Conservation (phyloP, 208 protist species). For the Crithidia expoeki region DNA sequence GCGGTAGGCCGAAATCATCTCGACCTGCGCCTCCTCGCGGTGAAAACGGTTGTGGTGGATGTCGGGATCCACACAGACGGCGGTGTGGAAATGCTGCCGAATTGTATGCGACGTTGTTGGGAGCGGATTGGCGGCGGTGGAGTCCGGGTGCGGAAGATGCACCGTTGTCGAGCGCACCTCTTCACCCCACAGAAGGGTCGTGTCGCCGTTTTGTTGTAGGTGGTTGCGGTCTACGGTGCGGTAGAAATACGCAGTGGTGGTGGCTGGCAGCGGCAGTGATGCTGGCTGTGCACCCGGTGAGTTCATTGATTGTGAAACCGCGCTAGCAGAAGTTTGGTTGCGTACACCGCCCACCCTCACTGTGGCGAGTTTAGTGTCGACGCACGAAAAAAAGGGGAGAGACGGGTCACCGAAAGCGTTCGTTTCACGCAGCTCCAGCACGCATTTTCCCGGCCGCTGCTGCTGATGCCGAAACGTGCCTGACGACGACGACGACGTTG, state of each 20-base stretch:
- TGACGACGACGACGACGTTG: neutral
- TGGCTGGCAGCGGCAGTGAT: slow-evolving; percentile 1
- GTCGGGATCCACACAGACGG: slow-evolving; percentile 71
- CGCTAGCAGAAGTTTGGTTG: neutral
- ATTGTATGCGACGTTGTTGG: slow-evolving; percentile 15
- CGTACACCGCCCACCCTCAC: neutral
- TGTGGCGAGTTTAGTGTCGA: neutral
- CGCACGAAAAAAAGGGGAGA: slow-evolving; percentile 1
- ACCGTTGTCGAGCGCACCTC: slow-evolving; percentile 9
- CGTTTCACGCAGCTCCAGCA: slow-evolving; percentile 20
- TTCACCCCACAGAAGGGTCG: slow-evolving; percentile 41
- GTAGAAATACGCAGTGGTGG: slow-evolving; percentile 31
- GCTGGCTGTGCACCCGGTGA: neutral
- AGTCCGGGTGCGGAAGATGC: slow-evolving; percentile 13
- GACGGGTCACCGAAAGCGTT: slow-evolving; percentile 12
- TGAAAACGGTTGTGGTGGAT: slow-evolving; percentile 67
- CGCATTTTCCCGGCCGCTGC: neutral
- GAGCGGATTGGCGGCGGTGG: neutral
- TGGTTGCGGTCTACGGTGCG: slow-evolving; percentile 34
- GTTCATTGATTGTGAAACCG: neutral
- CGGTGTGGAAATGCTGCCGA: slow-evolving; percentile 38
- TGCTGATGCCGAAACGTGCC: too few relatives aligned
- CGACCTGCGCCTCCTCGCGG: slow-evolving; percentile 87
- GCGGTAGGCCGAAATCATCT: slow-evolving; percentile 87
- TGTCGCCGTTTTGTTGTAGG: slow-evolving; percentile 74